Conservation (phyloP, 1,139 yeast genomes). For the Citeromyces hawaiiensis region DNA sequence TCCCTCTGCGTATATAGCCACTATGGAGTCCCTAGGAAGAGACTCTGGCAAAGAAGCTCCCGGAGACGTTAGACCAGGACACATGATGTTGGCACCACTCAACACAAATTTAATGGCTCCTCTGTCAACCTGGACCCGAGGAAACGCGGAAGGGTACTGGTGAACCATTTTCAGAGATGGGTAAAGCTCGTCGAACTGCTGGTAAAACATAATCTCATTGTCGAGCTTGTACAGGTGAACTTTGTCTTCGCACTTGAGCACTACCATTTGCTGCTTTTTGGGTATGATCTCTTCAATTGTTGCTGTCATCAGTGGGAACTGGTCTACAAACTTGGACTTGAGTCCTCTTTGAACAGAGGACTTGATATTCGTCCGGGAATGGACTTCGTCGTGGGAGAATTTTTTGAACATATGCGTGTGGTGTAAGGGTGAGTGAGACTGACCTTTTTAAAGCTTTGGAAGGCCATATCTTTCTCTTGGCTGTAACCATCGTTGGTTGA, state of each 20-base stretch:
- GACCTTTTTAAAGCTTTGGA: too few relatives aligned
- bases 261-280: conserved; percentile 76
- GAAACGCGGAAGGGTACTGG: conserved; percentile 71
- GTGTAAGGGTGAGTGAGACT: conserved; percentile 4
- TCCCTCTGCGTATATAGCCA: conserved; percentile 83
- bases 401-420: conserved; percentile 39
- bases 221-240: conserved; percentile 69
- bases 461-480: too few relatives aligned
- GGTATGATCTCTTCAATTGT: conserved; percentile 77
- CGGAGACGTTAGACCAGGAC: conserved; percentile 89
- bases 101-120: conserved; percentile 94
- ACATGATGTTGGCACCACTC: conserved; percentile 94
- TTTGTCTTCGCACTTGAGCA: conserved; percentile 82
- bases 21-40: conserved; percentile 53
- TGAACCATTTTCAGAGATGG: conserved; percentile 75
- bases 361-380: conserved; percentile 82
- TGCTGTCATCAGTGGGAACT: conserved; percentile 61
- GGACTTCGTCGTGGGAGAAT: conserved; percentile 77
- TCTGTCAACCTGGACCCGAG: conserved; percentile 81
- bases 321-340: conserved; percentile 56
- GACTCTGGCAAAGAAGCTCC: conserved; percentile 80
- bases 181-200: conserved; percentile 72
- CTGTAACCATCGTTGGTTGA: too few relatives aligned
- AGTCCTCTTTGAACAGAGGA: conserved; percentile 85
- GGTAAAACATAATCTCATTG: conserved; percentile 63